A percentile compares a stretch with the other conserved stretches of the same genome.
phyloP scores from a whole-genome alignment of 805 yeast species.

The Saccharomycopsis sp. region DNA sequence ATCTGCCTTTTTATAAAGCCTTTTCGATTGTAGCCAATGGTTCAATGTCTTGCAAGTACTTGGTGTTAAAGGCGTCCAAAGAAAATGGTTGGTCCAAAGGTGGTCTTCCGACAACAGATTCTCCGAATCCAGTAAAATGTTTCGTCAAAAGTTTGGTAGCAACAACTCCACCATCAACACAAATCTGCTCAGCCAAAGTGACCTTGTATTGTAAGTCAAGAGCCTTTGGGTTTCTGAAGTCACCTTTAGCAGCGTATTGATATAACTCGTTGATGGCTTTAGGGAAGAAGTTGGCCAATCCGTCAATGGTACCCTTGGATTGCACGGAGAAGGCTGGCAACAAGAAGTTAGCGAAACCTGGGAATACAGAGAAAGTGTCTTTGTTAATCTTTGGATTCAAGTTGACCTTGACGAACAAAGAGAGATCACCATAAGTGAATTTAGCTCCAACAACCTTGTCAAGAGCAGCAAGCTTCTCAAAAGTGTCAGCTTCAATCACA shows the following conservation, averaged over 20 bases:
- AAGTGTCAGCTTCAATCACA: slow-evolving; percentile 25
- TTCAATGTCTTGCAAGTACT: slow-evolving; percentile 22
- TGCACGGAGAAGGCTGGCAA: slow-evolving; percentile 42
- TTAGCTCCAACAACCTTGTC: slow-evolving; percentile 35
- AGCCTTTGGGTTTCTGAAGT: slow-evolving; percentile 34
- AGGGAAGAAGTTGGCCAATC: slow-evolving; percentile 46
- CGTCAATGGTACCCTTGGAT: slow-evolving; percentile 45
- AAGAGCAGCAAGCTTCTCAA: slow-evolving; percentile 27
- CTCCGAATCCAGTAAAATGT: slow-evolving; percentile 26
- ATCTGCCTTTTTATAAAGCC: slow-evolving; percentile 17
- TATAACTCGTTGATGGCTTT: slow-evolving; percentile 37
- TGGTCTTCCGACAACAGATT: slow-evolving; percentile 28
- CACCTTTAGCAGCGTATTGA: slow-evolving; percentile 31
- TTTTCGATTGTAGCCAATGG: slow-evolving; percentile 22
- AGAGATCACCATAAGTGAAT: slow-evolving; percentile 45
- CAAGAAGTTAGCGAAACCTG: slow-evolving; percentile 49
- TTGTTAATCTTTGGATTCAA: slow-evolving; percentile 37
- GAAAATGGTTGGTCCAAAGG: slow-evolving; percentile 24
- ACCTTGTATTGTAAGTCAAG: slow-evolving; percentile 36
- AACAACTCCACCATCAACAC: slow-evolving; percentile 29
- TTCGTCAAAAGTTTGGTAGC: slow-evolving; percentile 28
- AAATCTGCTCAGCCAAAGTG: slow-evolving; percentile 33
- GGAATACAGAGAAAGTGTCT: slow-evolving; percentile 37
- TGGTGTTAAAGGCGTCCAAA: slow-evolving; percentile 13
- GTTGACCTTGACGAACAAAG: slow-evolving; percentile 40